Percentiles rank a stretch among this genome's conserved stretches.
These are phyloP conservation scores for Fusarium mundagurra DNA, from an alignment of 2,329 filamentous ascomycete genomes.

Conservation along the genomic window DNA sequence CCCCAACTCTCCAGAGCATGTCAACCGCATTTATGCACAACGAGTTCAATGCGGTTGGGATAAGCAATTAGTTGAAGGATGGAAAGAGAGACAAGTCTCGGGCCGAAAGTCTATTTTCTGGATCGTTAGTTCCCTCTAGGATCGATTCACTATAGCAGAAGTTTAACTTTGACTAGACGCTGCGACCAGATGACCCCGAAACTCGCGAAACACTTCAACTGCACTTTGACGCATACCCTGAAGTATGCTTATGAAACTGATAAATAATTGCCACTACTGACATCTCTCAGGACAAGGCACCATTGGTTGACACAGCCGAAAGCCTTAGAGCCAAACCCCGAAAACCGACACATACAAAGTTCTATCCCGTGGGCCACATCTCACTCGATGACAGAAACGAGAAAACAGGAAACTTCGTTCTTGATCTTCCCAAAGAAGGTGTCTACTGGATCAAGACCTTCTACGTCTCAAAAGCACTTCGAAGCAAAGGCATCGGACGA, in stretches of 20 bases:
- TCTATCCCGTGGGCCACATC: constrained; percentile 40
- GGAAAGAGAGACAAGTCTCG: constrained; percentile 25
- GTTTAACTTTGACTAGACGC: constrained; percentile 16
- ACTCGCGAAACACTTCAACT: constrained; percentile 2
- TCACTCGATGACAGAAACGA: constrained; percentile 36
- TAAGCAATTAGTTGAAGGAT: constrained; percentile 19
- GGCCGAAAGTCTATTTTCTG: constrained; percentile 41
- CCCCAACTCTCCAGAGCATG: constrained; percentile 27
- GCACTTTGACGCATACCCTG: constrained; percentile 28
- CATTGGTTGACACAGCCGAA: constrained; percentile 29
- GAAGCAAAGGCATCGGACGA: constrained; percentile 40
- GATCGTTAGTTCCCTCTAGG: constrained; percentile 21
- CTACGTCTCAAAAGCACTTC: constrained; percentile 40
- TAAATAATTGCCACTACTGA: fast-evolving
- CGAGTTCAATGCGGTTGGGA: constrained; percentile 39
- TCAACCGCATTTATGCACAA: constrained; percentile 21
- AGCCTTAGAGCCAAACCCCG: constrained; percentile 26
- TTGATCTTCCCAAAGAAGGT: constrained; percentile 30
- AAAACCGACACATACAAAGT: constrained; percentile 13
- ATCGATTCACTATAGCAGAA: fast-evolving
- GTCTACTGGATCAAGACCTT: constrained; percentile 47
- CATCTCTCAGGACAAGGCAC: constrained; percentile 6
- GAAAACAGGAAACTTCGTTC: constrained; percentile 4
- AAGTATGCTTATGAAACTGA: neutral
- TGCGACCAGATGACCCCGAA: constrained; percentile 5